Evolutionary conservation across 768 basidiomycete genomes (phyloP).

Genomic region (Phaeolepiota aurea): DNA sequence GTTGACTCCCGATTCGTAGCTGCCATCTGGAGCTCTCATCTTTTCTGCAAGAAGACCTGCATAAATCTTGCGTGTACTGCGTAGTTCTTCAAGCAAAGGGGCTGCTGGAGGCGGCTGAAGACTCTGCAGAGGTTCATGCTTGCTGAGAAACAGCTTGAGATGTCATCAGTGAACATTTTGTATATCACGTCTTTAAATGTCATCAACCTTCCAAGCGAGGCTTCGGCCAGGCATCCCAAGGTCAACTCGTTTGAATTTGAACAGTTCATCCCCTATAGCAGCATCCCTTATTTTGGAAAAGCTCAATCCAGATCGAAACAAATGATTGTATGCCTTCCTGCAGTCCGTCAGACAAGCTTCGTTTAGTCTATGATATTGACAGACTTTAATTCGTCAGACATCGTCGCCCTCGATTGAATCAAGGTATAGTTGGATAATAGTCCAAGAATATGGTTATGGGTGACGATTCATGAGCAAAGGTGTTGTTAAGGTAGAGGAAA

Average conservation of each 20-base stretch:
- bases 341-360: constrained; percentile 1
- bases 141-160: constrained; percentile 61
- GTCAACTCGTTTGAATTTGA: constrained; percentile 28
- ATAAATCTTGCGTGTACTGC: constrained; percentile 47
- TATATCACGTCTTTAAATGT: constrained; percentile 9
- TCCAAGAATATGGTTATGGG: too few relatives aligned
- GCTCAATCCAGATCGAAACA: constrained; percentile 45
- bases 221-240: constrained; percentile 65
- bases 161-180: constrained; percentile 60
- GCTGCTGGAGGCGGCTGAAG: constrained; percentile 29
- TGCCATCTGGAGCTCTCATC: constrained; percentile 81
- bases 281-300: constrained; percentile 63
- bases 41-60: constrained; percentile 51
- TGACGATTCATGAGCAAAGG: too few relatives aligned
- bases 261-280: constrained; percentile 52
- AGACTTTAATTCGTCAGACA: neutral
- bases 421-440: too few relatives aligned
- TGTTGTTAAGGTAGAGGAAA: too few relatives aligned
- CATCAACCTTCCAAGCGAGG: constrained; percentile 73
- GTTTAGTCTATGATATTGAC: neutral
- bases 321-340: constrained; percentile 32
- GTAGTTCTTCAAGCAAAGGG: constrained; percentile 33
- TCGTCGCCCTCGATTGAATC: too few relatives aligned
- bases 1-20: constrained; percentile 61
- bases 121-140: constrained; percentile 54